These are phyloP conservation scores for Basidioascus undulatus DNA, from an alignment of 768 basidiomycete species.

Conservation along the genomic window DNA sequence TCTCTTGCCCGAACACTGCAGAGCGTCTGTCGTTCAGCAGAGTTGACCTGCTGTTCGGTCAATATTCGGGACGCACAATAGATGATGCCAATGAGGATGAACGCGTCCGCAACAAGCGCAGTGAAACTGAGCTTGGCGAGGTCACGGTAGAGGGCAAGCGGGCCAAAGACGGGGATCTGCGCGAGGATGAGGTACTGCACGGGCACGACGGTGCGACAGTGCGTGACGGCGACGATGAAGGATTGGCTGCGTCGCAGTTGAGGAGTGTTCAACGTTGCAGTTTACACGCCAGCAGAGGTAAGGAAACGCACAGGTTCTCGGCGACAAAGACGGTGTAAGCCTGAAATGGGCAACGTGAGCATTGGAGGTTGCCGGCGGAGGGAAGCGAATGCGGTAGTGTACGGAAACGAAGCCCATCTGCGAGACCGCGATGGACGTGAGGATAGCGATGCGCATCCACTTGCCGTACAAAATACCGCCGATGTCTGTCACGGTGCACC, in stretches of 20 bases:
- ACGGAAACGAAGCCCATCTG: slow-evolving; percentile 70
- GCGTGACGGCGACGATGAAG: slow-evolving; percentile 54
- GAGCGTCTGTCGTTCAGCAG: no score
- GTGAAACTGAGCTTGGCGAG: slow-evolving; percentile 84
- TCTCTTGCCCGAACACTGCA: no score
- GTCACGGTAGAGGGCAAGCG: slow-evolving; percentile 69
- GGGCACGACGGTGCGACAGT: slow-evolving; percentile 41
- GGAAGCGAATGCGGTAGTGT: no score
- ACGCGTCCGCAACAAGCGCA: slow-evolving; percentile 76
- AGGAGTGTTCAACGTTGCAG: not conserved
- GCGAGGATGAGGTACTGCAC: slow-evolving; percentile 54
- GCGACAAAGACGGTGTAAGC: slow-evolving; percentile 93
- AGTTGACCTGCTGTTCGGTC: no score
- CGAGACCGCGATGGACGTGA: slow-evolving; percentile 64
- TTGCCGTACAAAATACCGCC: slow-evolving; percentile 76
- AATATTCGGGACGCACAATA: no score
- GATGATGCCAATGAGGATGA: slow-evolving; percentile 67
- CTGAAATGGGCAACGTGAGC: no score
- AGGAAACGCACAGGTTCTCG: slow-evolving; percentile 37
- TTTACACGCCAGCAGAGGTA: not conserved
- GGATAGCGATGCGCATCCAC: slow-evolving; percentile 76
- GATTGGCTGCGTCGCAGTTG: slow-evolving; percentile 39
- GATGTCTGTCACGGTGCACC: slow-evolving; percentile 37
- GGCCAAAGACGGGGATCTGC: slow-evolving; percentile 68
- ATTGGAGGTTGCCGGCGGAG: no score